A percentile compares a stretch with the other conserved stretches of the same genome.
These are phyloP conservation scores for Veloporphyrellus conicus DNA, from an alignment of 1,284 basidiomycete genomes.

Conservation along the genomic window DNA sequence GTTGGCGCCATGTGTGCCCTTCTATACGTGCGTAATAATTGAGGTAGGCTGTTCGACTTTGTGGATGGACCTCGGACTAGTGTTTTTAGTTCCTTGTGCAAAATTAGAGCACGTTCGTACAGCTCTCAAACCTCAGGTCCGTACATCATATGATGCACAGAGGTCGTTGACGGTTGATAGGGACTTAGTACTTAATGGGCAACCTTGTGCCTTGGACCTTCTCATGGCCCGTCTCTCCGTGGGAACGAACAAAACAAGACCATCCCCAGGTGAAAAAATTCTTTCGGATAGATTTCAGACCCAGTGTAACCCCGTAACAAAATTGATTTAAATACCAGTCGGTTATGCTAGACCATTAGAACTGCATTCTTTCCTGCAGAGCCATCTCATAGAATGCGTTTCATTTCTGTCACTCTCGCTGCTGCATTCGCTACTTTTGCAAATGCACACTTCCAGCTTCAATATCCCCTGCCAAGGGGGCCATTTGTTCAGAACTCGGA, in stretches of 20 bases:
- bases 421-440: constrained; percentile 36
- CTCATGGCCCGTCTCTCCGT: no score
- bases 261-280: constrained; percentile 24
- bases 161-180: no score
- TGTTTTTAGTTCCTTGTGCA: no score
- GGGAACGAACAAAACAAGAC: constrained; percentile 20
- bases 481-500: constrained; percentile 50
- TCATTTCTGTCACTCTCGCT: constrained; percentile 32
- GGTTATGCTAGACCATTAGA: no score
- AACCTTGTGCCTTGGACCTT: no score
- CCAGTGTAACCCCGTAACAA: not conserved
- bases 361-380: no score
- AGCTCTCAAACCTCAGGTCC: no score
- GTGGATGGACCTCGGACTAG: not conserved
- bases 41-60: not conserved
- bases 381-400: constrained; percentile 27
- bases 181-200: no score
- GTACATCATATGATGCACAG: not conserved
- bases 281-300: constrained; percentile 10
- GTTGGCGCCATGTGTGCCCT: no score
- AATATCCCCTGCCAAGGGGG: constrained; percentile 56
- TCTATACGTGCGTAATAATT: no score
- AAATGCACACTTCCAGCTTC: constrained; percentile 58
- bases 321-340: constrained; percentile 17
- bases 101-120: no score